Conservation (phyloP, 768 basidiomycete genomes). For the Cubamyces sp. region DNA sequence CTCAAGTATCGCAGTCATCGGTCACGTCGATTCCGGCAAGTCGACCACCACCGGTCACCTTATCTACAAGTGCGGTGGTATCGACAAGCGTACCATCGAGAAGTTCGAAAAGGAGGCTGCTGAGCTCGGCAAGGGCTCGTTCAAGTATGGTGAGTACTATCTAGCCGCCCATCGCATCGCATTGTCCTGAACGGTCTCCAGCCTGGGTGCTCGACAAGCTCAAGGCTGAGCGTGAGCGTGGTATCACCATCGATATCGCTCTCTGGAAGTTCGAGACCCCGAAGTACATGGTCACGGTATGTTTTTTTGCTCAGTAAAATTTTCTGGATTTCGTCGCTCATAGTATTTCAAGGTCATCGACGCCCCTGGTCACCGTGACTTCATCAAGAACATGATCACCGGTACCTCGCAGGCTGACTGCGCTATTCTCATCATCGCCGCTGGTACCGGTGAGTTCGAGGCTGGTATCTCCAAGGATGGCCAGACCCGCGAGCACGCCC, state of each 20-base stretch:
- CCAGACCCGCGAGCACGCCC: conserved; percentile 99
- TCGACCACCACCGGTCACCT: conserved; percentile 99
- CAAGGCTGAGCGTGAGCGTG: conserved; percentile 99
- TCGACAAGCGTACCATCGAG: conserved; percentile 99
- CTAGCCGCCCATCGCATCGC: conserved; percentile 8
- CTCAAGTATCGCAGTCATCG: conserved; percentile 71
- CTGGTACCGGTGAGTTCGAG: conserved; percentile 99
- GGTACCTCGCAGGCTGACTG: conserved; percentile 99
- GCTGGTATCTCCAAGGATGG: conserved; percentile 99
- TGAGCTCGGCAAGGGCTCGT: conserved; percentile 99
- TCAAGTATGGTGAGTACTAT: conserved; percentile 83
- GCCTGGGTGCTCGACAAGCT: conserved; percentile 99
- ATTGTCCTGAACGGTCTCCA: conserved; percentile 44
- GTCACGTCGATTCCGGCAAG: conserved; percentile 99
- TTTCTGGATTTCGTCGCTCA: neutral
- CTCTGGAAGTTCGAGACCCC: conserved; percentile 99
- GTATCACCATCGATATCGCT: conserved; percentile 99
- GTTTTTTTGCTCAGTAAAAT: conserved; percentile 35
- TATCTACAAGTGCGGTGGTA: conserved; percentile 99
- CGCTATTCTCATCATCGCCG: conserved; percentile 99
- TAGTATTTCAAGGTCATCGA: conserved; percentile 79
- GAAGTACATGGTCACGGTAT: conserved; percentile 89
- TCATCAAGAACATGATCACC: conserved; percentile 99
- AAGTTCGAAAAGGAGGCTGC: conserved; percentile 99
- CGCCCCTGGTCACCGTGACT: conserved; percentile 99